Evolutionary conservation across 768 basidiomycete species (phyloP), one percentile per base, ranked within the genome.

Genomic region (Serendipita indica): DNA sequence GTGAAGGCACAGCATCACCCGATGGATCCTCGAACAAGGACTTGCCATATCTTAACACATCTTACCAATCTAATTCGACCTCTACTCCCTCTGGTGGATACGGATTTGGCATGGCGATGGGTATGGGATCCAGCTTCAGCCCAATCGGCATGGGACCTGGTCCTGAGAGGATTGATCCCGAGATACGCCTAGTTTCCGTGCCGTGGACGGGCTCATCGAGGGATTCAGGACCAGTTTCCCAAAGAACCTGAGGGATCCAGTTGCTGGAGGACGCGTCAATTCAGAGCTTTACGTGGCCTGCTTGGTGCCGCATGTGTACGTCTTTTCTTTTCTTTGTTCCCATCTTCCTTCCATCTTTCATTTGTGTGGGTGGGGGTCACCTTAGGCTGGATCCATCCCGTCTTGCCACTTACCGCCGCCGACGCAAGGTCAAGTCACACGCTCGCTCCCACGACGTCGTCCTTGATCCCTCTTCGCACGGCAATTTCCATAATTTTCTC

Each of bases 221-320:
- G 74, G 77, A 0, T 86, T 84, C 68, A 72, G 74, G 27, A 67
- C 74, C n/a, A 78, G 79, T 2, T 79, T 84, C 60, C 81, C 83
- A 0, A 63, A 69, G 39, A 76, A 79, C 60, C 69, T 82, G 32
- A 73, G 74, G 59, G 75, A 77, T 60, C 82, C 84, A 2, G 75
- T 84, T 30, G 66, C 67, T 12, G 66, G 66, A 1, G 72, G 72
- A 20, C 61, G 69, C 14, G 72, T 85, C 14, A 77, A 79, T 46
- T 72, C 76, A 43, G 78, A 82, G 59, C 70, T 84, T 33, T 83
- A 80, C 60, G 64, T 69, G 25, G 67, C 69, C 4, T 65, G 67
- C 54, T 54, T 70, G 18, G 64, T 69, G 12, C 63, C 66, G 10
- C 67, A 72, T 58, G 58, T 59, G 62, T 63, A 32, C 20, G 49